These are phyloP conservation scores for Penstemon davidsonii DNA, from an alignment of 257 asterid species.

Conservation along the genomic window DNA sequence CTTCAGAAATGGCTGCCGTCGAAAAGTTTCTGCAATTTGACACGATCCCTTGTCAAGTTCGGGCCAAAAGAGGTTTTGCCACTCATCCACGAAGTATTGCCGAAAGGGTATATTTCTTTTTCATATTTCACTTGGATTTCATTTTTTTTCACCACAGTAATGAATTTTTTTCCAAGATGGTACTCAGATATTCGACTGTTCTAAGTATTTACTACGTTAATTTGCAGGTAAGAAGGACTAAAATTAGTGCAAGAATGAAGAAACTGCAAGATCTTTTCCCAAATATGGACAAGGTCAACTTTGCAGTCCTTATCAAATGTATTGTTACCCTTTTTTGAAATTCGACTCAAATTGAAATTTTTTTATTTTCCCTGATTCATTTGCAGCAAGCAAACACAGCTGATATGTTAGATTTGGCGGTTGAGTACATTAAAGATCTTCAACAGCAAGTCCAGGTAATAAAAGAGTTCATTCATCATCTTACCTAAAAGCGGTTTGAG, in stretches of 20 bases:
- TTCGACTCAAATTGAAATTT: not conserved
- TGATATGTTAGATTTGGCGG: conserved; percentile 63
- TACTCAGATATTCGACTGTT: not conserved
- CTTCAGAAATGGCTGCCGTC: conserved; percentile 49
- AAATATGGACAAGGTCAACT: conserved; percentile 76
- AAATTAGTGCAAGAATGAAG: conserved; percentile 88
- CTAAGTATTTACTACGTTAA: not conserved
- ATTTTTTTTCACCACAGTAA: not conserved
- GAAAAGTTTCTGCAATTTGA: conserved; percentile 76
- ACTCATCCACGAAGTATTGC: conserved; percentile 96
- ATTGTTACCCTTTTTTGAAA: too few relatives aligned
- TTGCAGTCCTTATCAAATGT: not conserved
- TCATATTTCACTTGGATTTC: not conserved
- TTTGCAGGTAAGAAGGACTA: conserved; percentile 67
- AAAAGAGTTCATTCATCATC: conserved; percentile 22
- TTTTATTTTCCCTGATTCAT: conserved; percentile 14
- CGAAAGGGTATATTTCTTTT: conserved; percentile 67
- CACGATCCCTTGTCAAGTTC: conserved; percentile 64
- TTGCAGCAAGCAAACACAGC: conserved; percentile 67
- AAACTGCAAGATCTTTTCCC: conserved; percentile 94
- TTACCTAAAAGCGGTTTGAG: not conserved
- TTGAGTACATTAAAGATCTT: conserved; percentile 58
- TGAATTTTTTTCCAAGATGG: not conserved
- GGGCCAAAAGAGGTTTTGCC: conserved; percentile 92
- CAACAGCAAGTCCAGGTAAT: conserved; percentile 56